Percentiles rank a stretch among this genome's conserved stretches.
These are phyloP conservation scores for Colletotrichum graminicola DNA, from an alignment of 2,329 filamentous ascomycete species.

Conservation along the genomic window DNA sequence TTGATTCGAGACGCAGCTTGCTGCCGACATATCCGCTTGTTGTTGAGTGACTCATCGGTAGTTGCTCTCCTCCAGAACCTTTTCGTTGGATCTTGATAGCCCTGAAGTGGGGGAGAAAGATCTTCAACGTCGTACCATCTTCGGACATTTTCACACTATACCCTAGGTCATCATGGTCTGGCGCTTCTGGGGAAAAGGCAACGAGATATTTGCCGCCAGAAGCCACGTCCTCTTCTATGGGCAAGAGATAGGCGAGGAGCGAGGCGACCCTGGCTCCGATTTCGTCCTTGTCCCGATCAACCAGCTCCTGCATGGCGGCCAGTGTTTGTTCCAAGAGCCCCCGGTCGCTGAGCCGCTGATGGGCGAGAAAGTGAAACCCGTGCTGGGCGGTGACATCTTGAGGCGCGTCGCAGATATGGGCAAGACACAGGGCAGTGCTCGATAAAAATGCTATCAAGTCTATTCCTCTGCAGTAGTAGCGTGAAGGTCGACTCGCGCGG, in stretches of 20 bases:
- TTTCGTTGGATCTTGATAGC: constrained; percentile 8
- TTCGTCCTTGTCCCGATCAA: constrained; percentile 47
- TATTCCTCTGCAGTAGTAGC: constrained; percentile 43
- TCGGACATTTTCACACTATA: constrained; percentile 11
- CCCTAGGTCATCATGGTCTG: constrained; percentile 17
- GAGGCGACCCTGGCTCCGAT: constrained; percentile 49
- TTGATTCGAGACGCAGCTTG: too few relatives aligned
- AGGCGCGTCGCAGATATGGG: constrained; percentile 51
- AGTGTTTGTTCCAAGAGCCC: constrained; percentile 54
- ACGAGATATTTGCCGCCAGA: constrained; percentile 12
- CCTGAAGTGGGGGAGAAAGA: constrained; percentile 26
- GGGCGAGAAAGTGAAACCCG: constrained; percentile 47
- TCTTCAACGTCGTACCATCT: background rate
- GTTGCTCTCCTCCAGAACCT: background rate
- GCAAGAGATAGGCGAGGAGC: constrained; percentile 49
- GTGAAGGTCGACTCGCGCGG: constrained; percentile 47
- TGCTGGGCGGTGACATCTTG: background rate
- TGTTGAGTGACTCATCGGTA: background rate
- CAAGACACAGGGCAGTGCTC: constrained; percentile 53
- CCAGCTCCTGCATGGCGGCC: constrained; percentile 51
- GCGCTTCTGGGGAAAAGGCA: background rate
- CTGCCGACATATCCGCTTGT: background rate
- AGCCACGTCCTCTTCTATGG: constrained; percentile 50
- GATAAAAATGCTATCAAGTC: constrained; percentile 56
- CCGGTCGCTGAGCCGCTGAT: constrained; percentile 56